phyloP scores from a whole-genome alignment of 176 grass and related monocot genomes.

The Guadua angustifolia region DNA sequence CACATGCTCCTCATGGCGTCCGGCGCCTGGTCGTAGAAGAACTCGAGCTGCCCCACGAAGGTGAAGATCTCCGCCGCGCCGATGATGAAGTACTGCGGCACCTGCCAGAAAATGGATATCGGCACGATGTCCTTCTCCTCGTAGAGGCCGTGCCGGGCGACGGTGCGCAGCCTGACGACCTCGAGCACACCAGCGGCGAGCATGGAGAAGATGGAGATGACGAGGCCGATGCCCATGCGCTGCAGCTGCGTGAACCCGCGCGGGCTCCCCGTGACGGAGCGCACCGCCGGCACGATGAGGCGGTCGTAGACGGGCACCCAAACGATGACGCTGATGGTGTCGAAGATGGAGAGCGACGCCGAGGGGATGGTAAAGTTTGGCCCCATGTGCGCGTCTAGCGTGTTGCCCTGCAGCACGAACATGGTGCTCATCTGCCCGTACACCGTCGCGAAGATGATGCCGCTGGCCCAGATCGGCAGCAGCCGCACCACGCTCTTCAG shows the following conservation, averaged over 20 bases:
- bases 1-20: conserved; percentile 85
- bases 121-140: conserved; percentile 44
- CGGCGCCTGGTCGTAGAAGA: conserved; percentile 95
- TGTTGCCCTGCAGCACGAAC: conserved; percentile 88
- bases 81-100: conserved; percentile 85
- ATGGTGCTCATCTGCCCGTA: conserved; percentile 84
- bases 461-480: conserved; percentile 78
- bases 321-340: conserved; percentile 78
- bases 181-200: conserved; percentile 69
- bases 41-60: conserved; percentile 82
- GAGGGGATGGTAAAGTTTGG: conserved; percentile 58
- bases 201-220: conserved; percentile 80
- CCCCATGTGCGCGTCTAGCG: conserved; percentile 61
- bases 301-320: conserved; percentile 85
- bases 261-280: conserved; percentile 45
- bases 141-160: conserved; percentile 53
- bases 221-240: conserved; percentile 92
- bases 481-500: conserved; percentile 73
- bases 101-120: conserved; percentile 87
- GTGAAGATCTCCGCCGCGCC: conserved; percentile 80
- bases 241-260: conserved; percentile 89
- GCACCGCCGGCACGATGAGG: conserved; percentile 60
- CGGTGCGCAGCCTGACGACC: conserved; percentile 51
- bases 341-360: conserved; percentile 75
- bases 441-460: conserved; percentile 75